Evolutionary conservation across 208 protist species (phyloP).

Genomic region (Leishmania guyanensis): DNA sequence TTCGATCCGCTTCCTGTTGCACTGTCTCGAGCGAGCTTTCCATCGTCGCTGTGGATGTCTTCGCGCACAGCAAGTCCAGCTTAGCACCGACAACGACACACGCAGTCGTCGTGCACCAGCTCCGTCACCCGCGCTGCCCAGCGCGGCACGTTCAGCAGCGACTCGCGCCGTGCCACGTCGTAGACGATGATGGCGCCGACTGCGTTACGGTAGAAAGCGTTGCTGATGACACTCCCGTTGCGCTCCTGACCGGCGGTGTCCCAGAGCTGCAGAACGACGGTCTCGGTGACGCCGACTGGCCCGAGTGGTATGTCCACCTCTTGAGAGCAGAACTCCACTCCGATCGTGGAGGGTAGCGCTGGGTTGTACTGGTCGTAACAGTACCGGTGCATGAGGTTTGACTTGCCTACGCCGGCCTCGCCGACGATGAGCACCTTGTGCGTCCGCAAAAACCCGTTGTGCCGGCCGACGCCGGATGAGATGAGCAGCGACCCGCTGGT

Average conservation of each 20-base stretch:
- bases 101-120: constrained; percentile 44
- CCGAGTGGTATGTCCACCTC: constrained; percentile 85
- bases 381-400: constrained; percentile 95
- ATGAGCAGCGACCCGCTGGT: constrained; percentile 5
- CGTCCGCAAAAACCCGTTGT: constrained; percentile 67
- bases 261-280: constrained; percentile 80
- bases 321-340: constrained; percentile 96
- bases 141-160: constrained; percentile 35
- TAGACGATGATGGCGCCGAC: constrained; percentile 49
- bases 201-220: constrained; percentile 54
- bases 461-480: constrained; percentile 9
- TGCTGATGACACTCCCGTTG: constrained; percentile 38
- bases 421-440: constrained; percentile 97
- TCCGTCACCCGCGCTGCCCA: constrained; percentile 41
- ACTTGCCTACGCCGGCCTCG: constrained; percentile 95
- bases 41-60: not conserved
- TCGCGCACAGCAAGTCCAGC: constrained; percentile 24
- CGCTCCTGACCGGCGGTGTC: constrained; percentile 68
- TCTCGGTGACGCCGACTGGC: constrained; percentile 34
- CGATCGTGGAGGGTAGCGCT: constrained; percentile 93
- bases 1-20: constrained; percentile 37
- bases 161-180: constrained; percentile 46
- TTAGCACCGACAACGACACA: constrained; percentile 56
- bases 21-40: constrained; percentile 5
- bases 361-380: constrained; percentile 91